Conservation (phyloP, 306 rosid species). For the Fragaria ananassa region DNA sequence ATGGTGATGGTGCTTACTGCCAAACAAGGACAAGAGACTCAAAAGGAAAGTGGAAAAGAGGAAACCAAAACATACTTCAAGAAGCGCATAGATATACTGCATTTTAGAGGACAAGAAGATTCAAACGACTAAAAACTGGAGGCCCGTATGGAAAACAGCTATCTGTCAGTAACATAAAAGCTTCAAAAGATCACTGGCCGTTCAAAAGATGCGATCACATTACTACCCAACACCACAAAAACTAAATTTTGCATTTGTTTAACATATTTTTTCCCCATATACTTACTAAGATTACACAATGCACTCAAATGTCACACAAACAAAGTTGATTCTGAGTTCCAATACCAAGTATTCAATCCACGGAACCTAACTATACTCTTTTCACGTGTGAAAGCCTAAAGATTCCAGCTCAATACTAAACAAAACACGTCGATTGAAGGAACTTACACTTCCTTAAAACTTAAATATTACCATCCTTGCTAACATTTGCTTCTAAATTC, state of each 20-base stretch:
- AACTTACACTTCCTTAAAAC: not conserved
- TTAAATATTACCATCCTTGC: not conserved
- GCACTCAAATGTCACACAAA: not conserved
- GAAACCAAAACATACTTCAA: not conserved
- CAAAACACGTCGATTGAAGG: not conserved
- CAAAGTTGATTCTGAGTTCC: not conserved
- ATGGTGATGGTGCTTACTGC: not conserved
- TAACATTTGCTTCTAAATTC: not conserved
- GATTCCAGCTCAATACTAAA: not conserved
- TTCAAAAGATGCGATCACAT: not conserved
- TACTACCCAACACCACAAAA: not conserved
- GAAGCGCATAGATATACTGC: not conserved
- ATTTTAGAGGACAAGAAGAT: not conserved
- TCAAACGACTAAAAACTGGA: not conserved
- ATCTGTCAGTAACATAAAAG: not conserved
- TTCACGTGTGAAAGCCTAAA: not conserved
- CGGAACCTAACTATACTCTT: not conserved
- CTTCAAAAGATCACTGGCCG: not conserved
- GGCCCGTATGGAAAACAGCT: not conserved
- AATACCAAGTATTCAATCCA: not conserved
- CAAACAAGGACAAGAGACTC: not conserved
- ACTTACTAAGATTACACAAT: not conserved
- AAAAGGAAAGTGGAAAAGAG: not conserved
- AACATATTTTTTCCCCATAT: not conserved
- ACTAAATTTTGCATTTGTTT: not conserved